Percentiles rank a stretch among this genome's conserved stretches.
Conservation (phyloP, 345 rosid species). For the Lepidium aucheri region DNA sequence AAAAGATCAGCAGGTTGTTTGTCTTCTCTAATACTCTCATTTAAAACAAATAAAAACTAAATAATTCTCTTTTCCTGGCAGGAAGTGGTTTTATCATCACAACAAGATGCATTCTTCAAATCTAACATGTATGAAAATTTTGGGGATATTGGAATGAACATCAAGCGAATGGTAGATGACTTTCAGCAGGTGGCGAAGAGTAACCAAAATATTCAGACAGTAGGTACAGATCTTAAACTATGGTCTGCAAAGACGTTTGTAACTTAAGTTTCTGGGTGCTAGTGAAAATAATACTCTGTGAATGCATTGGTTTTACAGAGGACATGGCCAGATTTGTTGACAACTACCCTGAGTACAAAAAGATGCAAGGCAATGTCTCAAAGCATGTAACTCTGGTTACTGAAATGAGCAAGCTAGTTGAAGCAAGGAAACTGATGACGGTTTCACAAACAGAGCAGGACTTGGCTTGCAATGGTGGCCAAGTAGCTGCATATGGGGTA, state of each 20-base stretch:
- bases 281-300: constrained; percentile 6
- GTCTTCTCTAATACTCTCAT: neutral
- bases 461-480: constrained; percentile 96
- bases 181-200: constrained; percentile 97
- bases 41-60: neutral
- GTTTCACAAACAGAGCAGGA: constrained; percentile 96
- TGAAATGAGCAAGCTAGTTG: constrained; percentile 94
- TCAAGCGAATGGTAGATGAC: constrained; percentile 95
- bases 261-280: neutral
- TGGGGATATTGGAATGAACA: constrained; percentile 97
- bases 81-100: constrained; percentile 96
- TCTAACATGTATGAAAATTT: constrained; percentile 89
- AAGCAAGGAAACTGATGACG: constrained; percentile 84
- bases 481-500: constrained; percentile 99
- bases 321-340: constrained; percentile 99
- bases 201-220: constrained; percentile 89
- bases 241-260: neutral
- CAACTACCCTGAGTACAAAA: constrained; percentile 86
- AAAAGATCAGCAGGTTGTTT: constrained; percentile 79
- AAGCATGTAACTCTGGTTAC: constrained; percentile 96
- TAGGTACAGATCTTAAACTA: constrained; percentile 48
- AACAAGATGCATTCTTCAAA: constrained; percentile 88
- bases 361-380: constrained; percentile 98
- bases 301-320: constrained; percentile 46
- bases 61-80: constrained; percentile 22